Percentiles rank a stretch among this genome's conserved stretches.
These are phyloP conservation scores for Aspergillus aculeatus DNA, from an alignment of 2,329 filamentous ascomycete species.

Conservation along the genomic window DNA sequence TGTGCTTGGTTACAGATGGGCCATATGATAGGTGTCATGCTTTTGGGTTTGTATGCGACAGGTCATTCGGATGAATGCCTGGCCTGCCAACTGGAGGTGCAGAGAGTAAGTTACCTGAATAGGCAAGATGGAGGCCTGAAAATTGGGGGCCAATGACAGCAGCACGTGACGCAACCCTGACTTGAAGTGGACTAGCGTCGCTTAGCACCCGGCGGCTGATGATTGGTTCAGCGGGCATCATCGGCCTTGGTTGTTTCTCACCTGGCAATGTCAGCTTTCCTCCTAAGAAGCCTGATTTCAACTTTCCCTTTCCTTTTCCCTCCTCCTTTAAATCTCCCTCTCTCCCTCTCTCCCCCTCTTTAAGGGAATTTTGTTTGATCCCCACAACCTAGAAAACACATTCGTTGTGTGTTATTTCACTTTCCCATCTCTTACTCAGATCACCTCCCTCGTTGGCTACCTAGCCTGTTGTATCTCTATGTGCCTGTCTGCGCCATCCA, in stretches of 20 bases:
- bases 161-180: constrained; percentile 19
- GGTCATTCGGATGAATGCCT: too few relatives aligned
- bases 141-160: constrained; percentile 16
- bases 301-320: constrained; percentile 7
- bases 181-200: constrained; percentile 11
- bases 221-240: constrained; percentile 18
- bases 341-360: constrained; percentile 5
- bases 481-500: constrained; percentile 34
- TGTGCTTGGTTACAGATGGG: background rate
- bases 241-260: background rate
- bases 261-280: background rate
- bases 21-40: background rate
- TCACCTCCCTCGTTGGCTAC: background rate
- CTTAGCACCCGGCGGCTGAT: constrained; percentile 17
- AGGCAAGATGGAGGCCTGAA: background rate
- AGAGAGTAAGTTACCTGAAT: background rate
- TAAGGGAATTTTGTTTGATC: constrained; percentile 8
- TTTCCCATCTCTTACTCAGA: background rate
- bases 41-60: too few relatives aligned
- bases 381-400: background rate
- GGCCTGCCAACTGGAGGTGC: background rate
- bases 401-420: background rate
- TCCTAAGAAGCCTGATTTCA: background rate
- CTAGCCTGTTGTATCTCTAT: constrained; percentile 31
- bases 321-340: constrained; percentile 1